Base-by-base conservation (phyloP, 108 stramenopile genomes). In the Mediolabrus comicus region DNA sequence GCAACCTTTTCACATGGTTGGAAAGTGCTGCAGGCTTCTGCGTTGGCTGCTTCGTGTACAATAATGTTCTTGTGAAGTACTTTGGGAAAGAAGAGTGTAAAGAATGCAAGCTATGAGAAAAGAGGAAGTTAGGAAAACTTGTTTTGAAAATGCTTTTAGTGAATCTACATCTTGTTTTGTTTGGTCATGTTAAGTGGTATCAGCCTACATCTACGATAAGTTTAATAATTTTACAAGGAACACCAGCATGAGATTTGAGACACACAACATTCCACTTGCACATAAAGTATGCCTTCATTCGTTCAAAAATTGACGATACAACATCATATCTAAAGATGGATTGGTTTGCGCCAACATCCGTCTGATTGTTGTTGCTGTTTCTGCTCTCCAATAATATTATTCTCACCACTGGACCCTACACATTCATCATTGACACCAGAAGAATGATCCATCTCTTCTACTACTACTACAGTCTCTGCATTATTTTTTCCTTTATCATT, bases 11-110 rank as follows among this genome's bases (percentile, higher is more conserved):
- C 19, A 85, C 84, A 3, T 83, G 81, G 81, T 65, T 85, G 65
- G 84, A 85, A 62, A 65, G 64, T 1, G 32, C 55, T 13, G 71
- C 68, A 29, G 84, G 84, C n/a, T 85, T 85, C 59, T 85, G 81
- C 34, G 22, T 85, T 31, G 84, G 84, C 17, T 85, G 84, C 49
- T 85, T 80, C 63, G 49, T 85, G 4, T 85, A 83, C 75, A 85
- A 85, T 59, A 76, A 75, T 25, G 33, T 59, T 34, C 27, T 85
- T 39, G 64, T 65, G 1, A 60, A 60, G n/a, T 71, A 22, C 28
- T 76, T 80, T 34, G 49, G 59, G 27, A 16, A 53, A 5, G 78
- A 85, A 49, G 81, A 85, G 43, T 85, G 84, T 65, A n/a, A 33
- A 8, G 84, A 85, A 62, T 83, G 84, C 66, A 82, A 85, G 54